phyloP scores from a whole-genome alignment of 2,329 filamentous ascomycete species.

The Penicillium brevicompactum region DNA sequence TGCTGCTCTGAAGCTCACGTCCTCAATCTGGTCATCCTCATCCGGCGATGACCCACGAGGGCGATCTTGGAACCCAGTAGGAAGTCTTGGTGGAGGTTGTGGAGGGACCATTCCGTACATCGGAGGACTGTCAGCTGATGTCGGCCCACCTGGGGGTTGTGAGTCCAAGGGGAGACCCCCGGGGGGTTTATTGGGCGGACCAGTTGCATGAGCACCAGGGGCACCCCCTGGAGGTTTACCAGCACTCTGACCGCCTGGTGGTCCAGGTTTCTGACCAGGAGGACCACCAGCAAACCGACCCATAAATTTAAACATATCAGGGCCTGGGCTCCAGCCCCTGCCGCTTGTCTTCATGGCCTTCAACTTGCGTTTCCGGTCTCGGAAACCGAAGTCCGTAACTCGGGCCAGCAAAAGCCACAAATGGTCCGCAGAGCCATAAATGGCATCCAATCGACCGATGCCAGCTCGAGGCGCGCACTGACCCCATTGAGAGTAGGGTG shows the following conservation, averaged over 20 bases:
- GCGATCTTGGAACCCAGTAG: slow-evolving; percentile 57
- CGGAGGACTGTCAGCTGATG: slow-evolving; percentile 31
- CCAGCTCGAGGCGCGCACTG: slow-evolving; percentile 84
- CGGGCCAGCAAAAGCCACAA: slow-evolving; percentile 79
- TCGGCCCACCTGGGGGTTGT: background rate
- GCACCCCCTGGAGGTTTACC: slow-evolving; percentile 13
- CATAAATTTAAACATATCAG: slow-evolving; percentile 49
- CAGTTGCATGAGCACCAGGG: slow-evolving; percentile 9
- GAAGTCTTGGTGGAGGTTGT: slow-evolving; percentile 44
- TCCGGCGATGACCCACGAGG: slow-evolving; percentile 20
- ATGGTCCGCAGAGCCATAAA: slow-evolving; percentile 89
- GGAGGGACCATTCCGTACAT: slow-evolving; percentile 55
- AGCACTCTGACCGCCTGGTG: slow-evolving; percentile 7
- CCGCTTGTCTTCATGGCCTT: slow-evolving; percentile 64
- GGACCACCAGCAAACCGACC: slow-evolving; percentile 28
- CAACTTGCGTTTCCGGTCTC: slow-evolving; percentile 77
- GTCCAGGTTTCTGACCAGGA: slow-evolving; percentile 11
- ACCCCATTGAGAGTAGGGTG: slow-evolving; percentile 80
- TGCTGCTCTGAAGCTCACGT: slow-evolving; percentile 68
- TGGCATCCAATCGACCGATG: slow-evolving; percentile 73
- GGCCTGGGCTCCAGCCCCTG: slow-evolving; percentile 57
- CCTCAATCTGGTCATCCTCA: slow-evolving; percentile 60
- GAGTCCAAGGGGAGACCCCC: slow-evolving; percentile 1
- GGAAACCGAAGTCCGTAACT: slow-evolving; percentile 74
- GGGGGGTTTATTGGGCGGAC: slow-evolving; percentile 12